A percentile compares a stretch with the other conserved stretches of the same genome.
Conservation (phyloP, 2,329 filamentous ascomycete species). For the Pseudogymnoascus destructans region DNA sequence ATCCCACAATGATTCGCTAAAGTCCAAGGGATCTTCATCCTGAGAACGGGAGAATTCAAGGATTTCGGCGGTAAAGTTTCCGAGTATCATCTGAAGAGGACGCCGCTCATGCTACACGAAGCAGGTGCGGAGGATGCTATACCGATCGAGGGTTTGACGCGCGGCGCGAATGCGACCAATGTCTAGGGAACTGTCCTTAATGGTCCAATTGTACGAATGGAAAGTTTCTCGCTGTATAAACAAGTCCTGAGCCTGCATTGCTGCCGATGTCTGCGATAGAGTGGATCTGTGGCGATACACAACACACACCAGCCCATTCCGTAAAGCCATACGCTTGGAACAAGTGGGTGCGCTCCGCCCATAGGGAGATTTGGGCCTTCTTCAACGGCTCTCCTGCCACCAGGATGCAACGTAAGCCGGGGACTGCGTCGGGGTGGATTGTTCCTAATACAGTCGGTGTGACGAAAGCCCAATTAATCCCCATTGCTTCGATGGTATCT, state of each 20-base stretch:
- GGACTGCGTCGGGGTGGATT: constrained; percentile 71
- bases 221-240: not conserved
- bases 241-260: constrained; percentile 11
- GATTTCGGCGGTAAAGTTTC: not conserved
- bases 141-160: constrained; percentile 3
- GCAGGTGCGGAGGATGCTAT: constrained; percentile 12
- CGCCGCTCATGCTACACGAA: constrained; percentile 10
- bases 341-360: constrained; percentile 27
- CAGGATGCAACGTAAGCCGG: constrained; percentile 24
- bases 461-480: constrained; percentile 31
- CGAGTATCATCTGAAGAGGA: constrained; percentile 11
- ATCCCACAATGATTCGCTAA: not conserved
- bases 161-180: constrained; percentile 2
- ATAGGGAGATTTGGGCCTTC: constrained; percentile 16
- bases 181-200: constrained; percentile 11
- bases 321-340: constrained; percentile 44
- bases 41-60: not conserved
- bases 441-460: constrained; percentile 54
- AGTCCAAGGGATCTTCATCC: not conserved
- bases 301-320: not conserved
- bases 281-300: not conserved
- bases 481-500: constrained; percentile 43
- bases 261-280: constrained; percentile 1
- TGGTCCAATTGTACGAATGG: constrained; percentile 7
- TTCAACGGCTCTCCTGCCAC: constrained; percentile 43